phyloP scores from a whole-genome alignment of 2,329 filamentous ascomycete genomes.

The Zarea fungicola region DNA sequence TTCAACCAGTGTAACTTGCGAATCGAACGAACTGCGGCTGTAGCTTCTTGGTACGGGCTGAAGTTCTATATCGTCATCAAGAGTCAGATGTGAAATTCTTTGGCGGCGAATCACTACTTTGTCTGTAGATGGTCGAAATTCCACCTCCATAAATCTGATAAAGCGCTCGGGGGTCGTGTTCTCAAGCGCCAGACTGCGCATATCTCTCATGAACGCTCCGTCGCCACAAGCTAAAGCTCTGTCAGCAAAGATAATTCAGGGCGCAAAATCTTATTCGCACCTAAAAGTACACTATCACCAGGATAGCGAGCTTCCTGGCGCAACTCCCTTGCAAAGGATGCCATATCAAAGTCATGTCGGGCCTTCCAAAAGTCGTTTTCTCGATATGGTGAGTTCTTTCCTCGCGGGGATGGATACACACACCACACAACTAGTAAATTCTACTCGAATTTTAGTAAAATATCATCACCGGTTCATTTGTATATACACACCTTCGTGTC shows the following conservation, averaged over 20 bases:
- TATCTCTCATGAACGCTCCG: background rate
- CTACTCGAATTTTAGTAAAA: background rate
- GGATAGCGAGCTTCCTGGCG: background rate
- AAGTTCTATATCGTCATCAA: background rate
- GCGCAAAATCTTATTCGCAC: background rate
- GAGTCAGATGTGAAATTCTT: background rate
- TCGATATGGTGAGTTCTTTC: background rate
- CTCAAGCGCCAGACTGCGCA: background rate
- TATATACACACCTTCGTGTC: background rate
- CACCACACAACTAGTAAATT: background rate
- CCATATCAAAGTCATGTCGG: background rate
- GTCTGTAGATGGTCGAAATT: background rate
- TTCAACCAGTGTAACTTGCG: background rate
- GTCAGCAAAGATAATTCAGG: background rate
- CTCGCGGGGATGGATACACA: background rate
- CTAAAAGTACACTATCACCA: background rate
- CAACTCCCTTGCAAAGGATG: background rate
- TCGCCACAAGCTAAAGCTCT: background rate
- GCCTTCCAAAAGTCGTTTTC: background rate
- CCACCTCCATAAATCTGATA: background rate
- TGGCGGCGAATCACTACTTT: background rate
- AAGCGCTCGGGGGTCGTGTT: background rate
- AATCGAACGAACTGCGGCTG: background rate
- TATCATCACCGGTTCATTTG: background rate
- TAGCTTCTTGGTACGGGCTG: background rate